These are phyloP conservation scores for Colletotrichum agaves DNA, from an alignment of 2,329 filamentous ascomycete species.

Conservation along the genomic window DNA sequence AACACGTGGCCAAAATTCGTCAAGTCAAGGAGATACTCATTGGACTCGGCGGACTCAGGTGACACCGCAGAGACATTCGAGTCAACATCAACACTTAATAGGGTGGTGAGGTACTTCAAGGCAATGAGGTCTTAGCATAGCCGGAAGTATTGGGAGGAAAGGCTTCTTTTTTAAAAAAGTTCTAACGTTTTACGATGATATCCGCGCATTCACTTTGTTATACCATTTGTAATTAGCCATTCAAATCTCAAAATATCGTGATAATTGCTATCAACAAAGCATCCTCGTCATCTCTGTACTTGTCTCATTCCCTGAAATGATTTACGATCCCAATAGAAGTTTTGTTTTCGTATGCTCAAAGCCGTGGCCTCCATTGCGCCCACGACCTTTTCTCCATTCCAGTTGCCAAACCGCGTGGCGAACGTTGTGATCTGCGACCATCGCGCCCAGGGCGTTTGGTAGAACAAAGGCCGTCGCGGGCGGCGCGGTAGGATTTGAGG, in stretches of 20 bases:
- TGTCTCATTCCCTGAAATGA: not conserved
- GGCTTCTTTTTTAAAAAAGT: not conserved
- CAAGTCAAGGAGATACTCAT: slow-evolving; percentile 35
- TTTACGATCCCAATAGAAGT: not conserved
- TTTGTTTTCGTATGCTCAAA: too few relatives aligned
- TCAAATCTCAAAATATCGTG: not conserved
- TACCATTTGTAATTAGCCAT: slow-evolving; percentile 3
- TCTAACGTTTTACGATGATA: slow-evolving; percentile 15
- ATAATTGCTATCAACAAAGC: not conserved
- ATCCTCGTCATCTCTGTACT: too few relatives aligned
- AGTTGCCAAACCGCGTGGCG: not conserved
- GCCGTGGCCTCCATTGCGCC: not conserved
- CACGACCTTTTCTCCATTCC: not conserved
- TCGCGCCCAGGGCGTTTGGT: not conserved
- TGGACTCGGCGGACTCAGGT: slow-evolving; percentile 32
- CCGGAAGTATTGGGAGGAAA: too few relatives aligned
- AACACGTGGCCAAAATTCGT: slow-evolving; percentile 47
- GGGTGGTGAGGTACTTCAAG: slow-evolving; percentile 28
- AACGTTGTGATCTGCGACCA: not conserved
- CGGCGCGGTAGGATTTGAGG: not conserved
- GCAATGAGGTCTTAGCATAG: slow-evolving; percentile 7
- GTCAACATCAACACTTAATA: slow-evolving; percentile 20
- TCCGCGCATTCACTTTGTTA: not conserved
- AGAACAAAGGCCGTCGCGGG: not conserved
- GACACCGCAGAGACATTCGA: slow-evolving; percentile 25